Conservation (phyloP, 768 basidiomycete genomes). For the Hydnomerulius pinastri region DNA sequence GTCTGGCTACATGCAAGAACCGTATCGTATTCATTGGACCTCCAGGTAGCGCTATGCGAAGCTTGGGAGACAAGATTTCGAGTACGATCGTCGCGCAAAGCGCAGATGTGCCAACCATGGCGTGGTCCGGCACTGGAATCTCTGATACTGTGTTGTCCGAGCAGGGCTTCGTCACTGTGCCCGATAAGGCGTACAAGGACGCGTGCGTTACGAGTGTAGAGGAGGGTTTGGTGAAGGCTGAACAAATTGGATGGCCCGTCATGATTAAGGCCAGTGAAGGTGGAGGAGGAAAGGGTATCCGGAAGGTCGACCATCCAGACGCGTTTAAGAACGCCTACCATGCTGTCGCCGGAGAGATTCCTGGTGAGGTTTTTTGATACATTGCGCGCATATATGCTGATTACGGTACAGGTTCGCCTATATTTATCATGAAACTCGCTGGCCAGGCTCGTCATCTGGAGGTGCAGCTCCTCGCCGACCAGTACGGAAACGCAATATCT, state of each 20-base stretch:
- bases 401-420: slow-evolving; percentile 76
- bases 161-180: slow-evolving; percentile 91
- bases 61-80: slow-evolving; percentile 98
- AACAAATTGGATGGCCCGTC: slow-evolving; percentile 92
- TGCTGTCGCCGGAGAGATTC: slow-evolving; percentile 94
- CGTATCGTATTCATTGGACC: slow-evolving; percentile 99
- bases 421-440: slow-evolving; percentile 99
- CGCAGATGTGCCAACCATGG: slow-evolving; percentile 95
- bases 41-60: slow-evolving; percentile 98
- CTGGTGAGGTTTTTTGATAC: slow-evolving; percentile 56
- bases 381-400: slow-evolving; percentile 8
- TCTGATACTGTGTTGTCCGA: slow-evolving; percentile 81
- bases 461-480: slow-evolving; percentile 97
- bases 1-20: slow-evolving; percentile 86
- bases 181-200: slow-evolving; percentile 82
- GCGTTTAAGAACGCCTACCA: slow-evolving; percentile 93
- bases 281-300: slow-evolving; percentile 98
- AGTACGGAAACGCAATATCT: slow-evolving; percentile 99
- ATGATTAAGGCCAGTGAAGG: slow-evolving; percentile 99
- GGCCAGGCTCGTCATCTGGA: slow-evolving; percentile 97
- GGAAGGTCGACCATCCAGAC: slow-evolving; percentile 86
- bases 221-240: slow-evolving; percentile 80
- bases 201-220: slow-evolving; percentile 90
- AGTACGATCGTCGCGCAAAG: slow-evolving; percentile 99
- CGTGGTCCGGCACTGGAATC: slow-evolving; percentile 97